phyloP scores from a whole-genome alignment of 1,284 basidiomycete genomes.

The Sutorius eximius region DNA sequence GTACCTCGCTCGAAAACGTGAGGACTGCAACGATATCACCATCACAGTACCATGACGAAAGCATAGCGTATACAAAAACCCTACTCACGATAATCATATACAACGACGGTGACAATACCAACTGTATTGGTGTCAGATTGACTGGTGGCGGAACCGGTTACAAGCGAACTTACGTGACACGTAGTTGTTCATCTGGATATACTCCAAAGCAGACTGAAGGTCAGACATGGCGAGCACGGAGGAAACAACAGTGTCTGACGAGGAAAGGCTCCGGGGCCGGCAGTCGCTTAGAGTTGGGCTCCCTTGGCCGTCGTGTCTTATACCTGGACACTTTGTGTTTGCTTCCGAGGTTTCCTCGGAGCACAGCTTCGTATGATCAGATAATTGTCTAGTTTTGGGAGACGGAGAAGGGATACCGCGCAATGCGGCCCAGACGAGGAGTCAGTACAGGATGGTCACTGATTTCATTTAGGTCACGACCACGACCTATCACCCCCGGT shows the following conservation, averaged over 20 bases:
- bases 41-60: neutral
- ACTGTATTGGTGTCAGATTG: neutral
- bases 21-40: neutral
- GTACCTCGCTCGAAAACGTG: constrained; percentile 9
- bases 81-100: constrained; percentile 20
- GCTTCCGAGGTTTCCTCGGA: neutral
- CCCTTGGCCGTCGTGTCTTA: neutral
- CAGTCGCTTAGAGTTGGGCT: neutral
- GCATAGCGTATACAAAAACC: neutral
- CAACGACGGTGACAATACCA: neutral
- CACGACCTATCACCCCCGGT: too few relatives aligned
- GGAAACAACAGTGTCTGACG: neutral
- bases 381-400: neutral
- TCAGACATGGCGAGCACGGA: constrained; percentile 2
- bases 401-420: neutral
- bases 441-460: too few relatives aligned
- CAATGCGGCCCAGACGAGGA: too few relatives aligned
- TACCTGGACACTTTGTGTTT: neutral
- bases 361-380: neutral
- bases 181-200: neutral
- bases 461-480: too few relatives aligned
- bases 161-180: neutral
- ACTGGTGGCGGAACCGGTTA: too few relatives aligned
- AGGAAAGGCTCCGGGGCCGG: neutral
- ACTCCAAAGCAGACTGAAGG: neutral